Base-by-base conservation (phyloP, 192 early-diverging fungal genomes). In the Coemansia sp. region DNA sequence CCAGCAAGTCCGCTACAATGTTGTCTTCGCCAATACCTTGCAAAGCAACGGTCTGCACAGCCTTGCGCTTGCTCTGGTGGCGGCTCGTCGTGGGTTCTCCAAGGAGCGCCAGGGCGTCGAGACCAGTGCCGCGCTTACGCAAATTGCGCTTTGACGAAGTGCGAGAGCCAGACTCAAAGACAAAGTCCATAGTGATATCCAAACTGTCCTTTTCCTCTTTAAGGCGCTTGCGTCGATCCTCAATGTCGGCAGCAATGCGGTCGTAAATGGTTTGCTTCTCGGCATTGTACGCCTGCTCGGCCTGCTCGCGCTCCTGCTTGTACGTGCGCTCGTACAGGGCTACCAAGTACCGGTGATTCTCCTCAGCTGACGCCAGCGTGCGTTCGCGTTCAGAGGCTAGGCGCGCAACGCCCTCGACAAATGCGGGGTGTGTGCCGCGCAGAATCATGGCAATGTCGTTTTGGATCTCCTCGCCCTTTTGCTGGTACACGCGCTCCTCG, bases 121-220 rank as follows among this genome's bases (percentile, higher is more conserved):
- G 60, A 9, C 46, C 46, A 48, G n/a, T 23, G 5, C 86, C 86
- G 32, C 87, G 81, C 70, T 86, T 89, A 44, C 87, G 76, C 69
- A 89, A 57, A 62, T 86, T 89, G 44, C 87, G 85, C 58, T 87
- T 89, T 15, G 78, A 75, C 42, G 73, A 70, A 5, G 78, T 59
- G 31, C 84, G 78, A 3, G 72, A 68, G 10, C 74, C 74, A 14
- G 69, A 31, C n/a, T 85, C 84, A 38, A 84, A 68, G 61, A 72
- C 71, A 74, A 74, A 68, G 50, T 79, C 74, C 57, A 85, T 88
- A 85, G 88, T 72, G 80, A 93, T 84, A 69, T 94, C 93, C 84
- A 92, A 78, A 70, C 88, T 92, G 62, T 94, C 94, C 68, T 91
- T 90, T 53, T 96, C 94, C 55, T 96, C 94, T 21, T 86, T 86